phyloP scores from a whole-genome alignment of 768 basidiomycete genomes.

The Tylopilus subfusipes region DNA sequence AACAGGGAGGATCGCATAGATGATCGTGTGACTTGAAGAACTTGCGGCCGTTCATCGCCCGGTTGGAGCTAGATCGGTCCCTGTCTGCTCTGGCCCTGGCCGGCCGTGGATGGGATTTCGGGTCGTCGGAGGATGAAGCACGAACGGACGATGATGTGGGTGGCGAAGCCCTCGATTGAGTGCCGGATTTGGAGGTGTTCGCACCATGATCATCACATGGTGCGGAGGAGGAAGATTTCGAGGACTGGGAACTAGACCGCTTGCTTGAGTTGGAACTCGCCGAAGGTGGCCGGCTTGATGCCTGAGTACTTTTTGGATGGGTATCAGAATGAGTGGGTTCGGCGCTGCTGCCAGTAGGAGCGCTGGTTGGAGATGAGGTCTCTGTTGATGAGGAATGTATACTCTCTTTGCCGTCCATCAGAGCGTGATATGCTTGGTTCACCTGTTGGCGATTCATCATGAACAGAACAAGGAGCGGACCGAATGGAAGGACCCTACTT shows the following conservation, averaged over 20 bases:
- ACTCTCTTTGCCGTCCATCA: conserved; percentile 43
- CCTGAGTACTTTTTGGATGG: conserved; percentile 21
- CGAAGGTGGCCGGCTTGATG: conserved; percentile 32
- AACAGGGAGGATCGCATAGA: conserved; percentile 15
- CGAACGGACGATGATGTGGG: conserved; percentile 13
- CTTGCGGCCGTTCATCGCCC: conserved; percentile 16
- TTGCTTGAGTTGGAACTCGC: conserved; percentile 29
- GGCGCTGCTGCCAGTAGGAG: conserved; percentile 16
- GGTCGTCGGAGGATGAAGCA: conserved; percentile 10
- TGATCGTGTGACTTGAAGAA: conserved; percentile 23
- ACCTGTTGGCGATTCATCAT: conserved; percentile 33
- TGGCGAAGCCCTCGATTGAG: conserved; percentile 12
- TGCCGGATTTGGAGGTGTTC: conserved; percentile 9
- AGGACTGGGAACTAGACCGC: conserved; percentile 11
- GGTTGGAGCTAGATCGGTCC: conserved; percentile 17
- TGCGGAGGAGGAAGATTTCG: conserved; percentile 8
- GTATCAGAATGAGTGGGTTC: conserved; percentile 22
- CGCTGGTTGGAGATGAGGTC: conserved; percentile 23
- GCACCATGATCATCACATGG: conserved; percentile 12
- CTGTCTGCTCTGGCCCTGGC: conserved; percentile 12
- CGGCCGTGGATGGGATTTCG: conserved; percentile 16
- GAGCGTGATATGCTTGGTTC: conserved; percentile 52
- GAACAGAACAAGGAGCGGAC: not conserved
- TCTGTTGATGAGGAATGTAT: conserved; percentile 28
- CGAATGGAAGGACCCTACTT: conserved; percentile 38